These are phyloP conservation scores for Spiraea crenata DNA, from an alignment of 331 rosid species.

Conservation along the genomic window DNA sequence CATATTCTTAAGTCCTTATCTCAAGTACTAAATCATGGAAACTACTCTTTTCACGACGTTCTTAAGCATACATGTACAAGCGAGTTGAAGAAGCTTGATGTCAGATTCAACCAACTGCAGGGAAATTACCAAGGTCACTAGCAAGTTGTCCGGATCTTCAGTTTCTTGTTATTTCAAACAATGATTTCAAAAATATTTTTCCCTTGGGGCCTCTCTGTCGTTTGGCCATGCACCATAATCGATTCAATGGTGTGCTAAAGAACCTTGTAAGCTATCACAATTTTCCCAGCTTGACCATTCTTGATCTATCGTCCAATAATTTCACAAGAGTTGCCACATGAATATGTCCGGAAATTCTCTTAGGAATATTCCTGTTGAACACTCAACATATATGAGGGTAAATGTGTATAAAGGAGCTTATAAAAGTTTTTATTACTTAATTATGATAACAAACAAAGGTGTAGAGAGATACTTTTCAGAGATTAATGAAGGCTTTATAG, in stretches of 20 bases:
- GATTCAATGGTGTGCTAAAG: not conserved
- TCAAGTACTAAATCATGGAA: not conserved
- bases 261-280: not conserved
- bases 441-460: not conserved
- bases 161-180: not conserved
- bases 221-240: not conserved
- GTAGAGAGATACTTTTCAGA: not conserved
- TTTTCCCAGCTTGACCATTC: not conserved
- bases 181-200: not conserved
- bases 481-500: not conserved
- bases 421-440: not conserved
- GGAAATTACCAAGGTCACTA: conserved; percentile 5
- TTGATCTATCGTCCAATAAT: conserved; percentile 3
- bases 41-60: not conserved
- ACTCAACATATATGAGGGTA: not conserved
- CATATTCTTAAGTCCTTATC: not conserved
- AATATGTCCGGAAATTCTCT: not conserved
- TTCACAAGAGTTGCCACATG: not conserved
- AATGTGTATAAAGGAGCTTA: too few relatives aligned
- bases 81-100: not conserved
- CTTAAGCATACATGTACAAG: not conserved
- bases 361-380: not conserved
- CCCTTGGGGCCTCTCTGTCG: not conserved
- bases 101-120: not conserved
- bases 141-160: not conserved